These are phyloP conservation scores for Gamarada debralockiae DNA, from an alignment of 495 filamentous ascomycete species.

Conservation along the genomic window DNA sequence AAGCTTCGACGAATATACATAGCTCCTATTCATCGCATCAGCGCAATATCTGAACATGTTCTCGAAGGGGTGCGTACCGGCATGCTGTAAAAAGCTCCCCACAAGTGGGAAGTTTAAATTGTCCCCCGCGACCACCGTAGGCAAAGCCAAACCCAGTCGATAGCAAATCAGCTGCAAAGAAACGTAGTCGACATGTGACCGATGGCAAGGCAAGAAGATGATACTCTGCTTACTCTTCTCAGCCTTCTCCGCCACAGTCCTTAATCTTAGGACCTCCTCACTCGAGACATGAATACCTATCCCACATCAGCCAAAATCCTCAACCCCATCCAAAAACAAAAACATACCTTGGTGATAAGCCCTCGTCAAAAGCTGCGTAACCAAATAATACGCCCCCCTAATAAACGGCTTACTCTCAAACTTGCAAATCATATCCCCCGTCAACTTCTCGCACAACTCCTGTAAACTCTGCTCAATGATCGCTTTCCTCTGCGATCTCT, in stretches of 20 bases:
- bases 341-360: slow-evolving; percentile 85
- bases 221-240: slow-evolving; percentile 88
- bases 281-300: slow-evolving; percentile 88
- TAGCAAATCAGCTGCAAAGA: slow-evolving; percentile 93
- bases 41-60: background rate
- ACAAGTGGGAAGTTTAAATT: slow-evolving; percentile 93
- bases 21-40: slow-evolving; percentile 50
- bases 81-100: slow-evolving; percentile 88
- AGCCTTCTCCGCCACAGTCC: slow-evolving; percentile 77
- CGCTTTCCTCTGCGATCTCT: slow-evolving; percentile 50
- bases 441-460: slow-evolving; percentile 62
- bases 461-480: slow-evolving; percentile 59
- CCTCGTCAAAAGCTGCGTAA: slow-evolving; percentile 81
- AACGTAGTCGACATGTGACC: slow-evolving; percentile 94
- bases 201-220: slow-evolving; percentile 91
- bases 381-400: slow-evolving; percentile 82
- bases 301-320: slow-evolving; percentile 6
- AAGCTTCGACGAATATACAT: slow-evolving; percentile 97
- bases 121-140: slow-evolving; percentile 92
- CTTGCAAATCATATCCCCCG: slow-evolving; percentile 97
- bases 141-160: slow-evolving; percentile 79
- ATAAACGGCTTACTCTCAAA: slow-evolving; percentile 96
- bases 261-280: slow-evolving; percentile 80
- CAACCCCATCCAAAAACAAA: background rate
- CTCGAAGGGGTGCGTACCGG: slow-evolving; percentile 47